These are phyloP conservation scores for Acorus calamus DNA, from an alignment of 106 monocot species.

Conservation along the genomic window DNA sequence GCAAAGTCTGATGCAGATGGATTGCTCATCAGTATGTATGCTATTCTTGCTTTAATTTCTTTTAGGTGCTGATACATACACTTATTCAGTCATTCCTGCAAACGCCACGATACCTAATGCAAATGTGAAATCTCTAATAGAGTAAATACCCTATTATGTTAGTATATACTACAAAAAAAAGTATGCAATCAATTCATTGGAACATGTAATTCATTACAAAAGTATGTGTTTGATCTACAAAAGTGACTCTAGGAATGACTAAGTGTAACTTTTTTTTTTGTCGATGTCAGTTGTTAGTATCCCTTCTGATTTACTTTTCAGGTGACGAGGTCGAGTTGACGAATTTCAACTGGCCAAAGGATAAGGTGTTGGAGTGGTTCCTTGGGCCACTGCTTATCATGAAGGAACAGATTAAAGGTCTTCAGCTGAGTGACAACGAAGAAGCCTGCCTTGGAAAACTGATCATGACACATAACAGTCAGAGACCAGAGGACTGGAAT, in stretches of 20 bases:
- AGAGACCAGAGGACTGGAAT: conserved; percentile 70
- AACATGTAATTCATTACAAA: too few species aligned
- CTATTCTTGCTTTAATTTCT: background rate
- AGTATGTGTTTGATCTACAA: too few species aligned
- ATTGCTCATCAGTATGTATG: conserved; percentile 50
- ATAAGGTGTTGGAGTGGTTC: conserved; percentile 71
- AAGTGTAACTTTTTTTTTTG: too few species aligned
- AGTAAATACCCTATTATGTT: too few species aligned
- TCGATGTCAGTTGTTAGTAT: too few species aligned
- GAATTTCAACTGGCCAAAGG: conserved; percentile 79
- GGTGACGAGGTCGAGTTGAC: conserved; percentile 70
- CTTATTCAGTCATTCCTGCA: too few species aligned
- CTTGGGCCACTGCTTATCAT: conserved; percentile 70
- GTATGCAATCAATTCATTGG: too few species aligned
- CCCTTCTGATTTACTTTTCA: conserved; percentile 22
- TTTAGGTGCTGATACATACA: background rate
- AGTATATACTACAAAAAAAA: too few species aligned
- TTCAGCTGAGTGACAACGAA: conserved; percentile 58
- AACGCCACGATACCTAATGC: too few species aligned
- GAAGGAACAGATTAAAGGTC: conserved; percentile 71
- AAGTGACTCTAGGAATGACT: too few species aligned
- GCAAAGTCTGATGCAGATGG: conserved; percentile 52
- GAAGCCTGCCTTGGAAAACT: conserved; percentile 55
- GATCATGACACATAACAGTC: conserved; percentile 40
- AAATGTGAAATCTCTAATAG: too few species aligned